phyloP scores from a whole-genome alignment of 352 stramenopile genomes.

The Phytophthora tentaculata region DNA sequence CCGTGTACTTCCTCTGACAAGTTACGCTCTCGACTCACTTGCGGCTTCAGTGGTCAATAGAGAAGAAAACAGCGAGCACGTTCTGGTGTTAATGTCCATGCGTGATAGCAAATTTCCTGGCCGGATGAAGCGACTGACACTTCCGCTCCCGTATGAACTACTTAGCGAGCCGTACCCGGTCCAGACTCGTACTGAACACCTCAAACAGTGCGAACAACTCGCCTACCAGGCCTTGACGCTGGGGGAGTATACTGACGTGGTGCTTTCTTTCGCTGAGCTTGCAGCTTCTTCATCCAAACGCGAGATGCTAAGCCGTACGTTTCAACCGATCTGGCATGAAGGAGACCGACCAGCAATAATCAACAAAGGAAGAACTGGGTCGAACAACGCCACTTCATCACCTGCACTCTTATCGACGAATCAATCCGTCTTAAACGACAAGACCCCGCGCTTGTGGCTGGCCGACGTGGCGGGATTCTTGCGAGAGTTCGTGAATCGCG shows the following conservation, averaged over 20 bases:
- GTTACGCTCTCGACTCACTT: slow-evolving; percentile 45
- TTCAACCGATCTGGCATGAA: slow-evolving; percentile 45
- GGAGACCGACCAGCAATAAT: slow-evolving; percentile 13
- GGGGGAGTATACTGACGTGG: slow-evolving; percentile 36
- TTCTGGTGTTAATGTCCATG: slow-evolving; percentile 71
- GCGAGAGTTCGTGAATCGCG: slow-evolving; percentile 35
- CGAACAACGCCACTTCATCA: slow-evolving; percentile 3
- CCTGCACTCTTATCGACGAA: not conserved
- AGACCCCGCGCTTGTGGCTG: slow-evolving; percentile 15
- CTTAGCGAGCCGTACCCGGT: slow-evolving; percentile 60
- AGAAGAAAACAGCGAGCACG: slow-evolving; percentile 12
- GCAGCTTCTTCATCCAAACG: slow-evolving; percentile 22
- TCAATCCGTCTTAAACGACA: not conserved
- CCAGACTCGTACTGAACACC: slow-evolving; percentile 60
- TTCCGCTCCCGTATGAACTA: slow-evolving; percentile 60
- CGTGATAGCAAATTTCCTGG: slow-evolving; percentile 81
- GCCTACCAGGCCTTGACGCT: slow-evolving; percentile 55
- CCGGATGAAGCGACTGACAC: slow-evolving; percentile 71
- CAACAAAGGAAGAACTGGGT: slow-evolving; percentile 4
- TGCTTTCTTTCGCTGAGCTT: slow-evolving; percentile 64
- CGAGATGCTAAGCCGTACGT: slow-evolving; percentile 49
- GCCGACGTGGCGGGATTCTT: slow-evolving; percentile 23
- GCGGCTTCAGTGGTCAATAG: slow-evolving; percentile 19
- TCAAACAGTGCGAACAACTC: slow-evolving; percentile 54
- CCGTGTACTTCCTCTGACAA: slow-evolving; percentile 57